These are phyloP conservation scores for Candida qinlingensis DNA, from an alignment of 805 yeast genomes.

Conservation along the genomic window DNA sequence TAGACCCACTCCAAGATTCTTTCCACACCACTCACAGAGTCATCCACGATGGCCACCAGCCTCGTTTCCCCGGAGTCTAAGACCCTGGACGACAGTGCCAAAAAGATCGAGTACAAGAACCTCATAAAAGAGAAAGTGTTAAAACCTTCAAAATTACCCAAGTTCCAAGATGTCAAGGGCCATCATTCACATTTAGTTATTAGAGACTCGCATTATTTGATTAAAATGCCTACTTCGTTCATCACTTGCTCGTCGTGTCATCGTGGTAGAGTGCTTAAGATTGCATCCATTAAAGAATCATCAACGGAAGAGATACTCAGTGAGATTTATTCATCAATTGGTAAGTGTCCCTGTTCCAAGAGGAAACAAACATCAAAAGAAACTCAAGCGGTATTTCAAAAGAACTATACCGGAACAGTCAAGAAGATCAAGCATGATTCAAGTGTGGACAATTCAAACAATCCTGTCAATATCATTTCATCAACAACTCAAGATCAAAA, in stretches of 20 bases:
- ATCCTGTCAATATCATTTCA: background rate
- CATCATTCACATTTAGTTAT: constrained; percentile 26
- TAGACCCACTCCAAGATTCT: background rate
- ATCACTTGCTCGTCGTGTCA: constrained; percentile 26
- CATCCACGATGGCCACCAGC: background rate
- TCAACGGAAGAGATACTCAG: constrained; percentile 17
- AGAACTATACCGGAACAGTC: background rate
- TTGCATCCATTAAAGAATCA: constrained; percentile 17
- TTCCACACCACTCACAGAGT: constrained; percentile 1
- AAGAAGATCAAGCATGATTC: background rate
- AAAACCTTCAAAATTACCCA: constrained; percentile 21
- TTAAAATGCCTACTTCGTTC: constrained; percentile 23
- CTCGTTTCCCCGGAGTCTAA: background rate
- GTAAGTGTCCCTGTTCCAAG: constrained; percentile 22
- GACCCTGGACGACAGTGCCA: constrained; percentile 13
- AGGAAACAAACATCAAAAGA: constrained; percentile 20
- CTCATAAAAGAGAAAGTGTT: constrained; percentile 23
- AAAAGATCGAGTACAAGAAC: constrained; percentile 20
- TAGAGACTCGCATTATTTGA: constrained; percentile 24
- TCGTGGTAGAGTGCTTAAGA: constrained; percentile 24
- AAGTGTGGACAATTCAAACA: background rate
- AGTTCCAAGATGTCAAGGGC: constrained; percentile 12
- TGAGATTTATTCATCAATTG: constrained; percentile 22
- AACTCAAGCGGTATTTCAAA: constrained; percentile 7
- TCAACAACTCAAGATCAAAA: background rate